Percentiles rank a stretch among this genome's conserved stretches.
These are phyloP conservation scores for Penicillium parvum DNA, from an alignment of 495 filamentous ascomycete species.

Conservation along the genomic window DNA sequence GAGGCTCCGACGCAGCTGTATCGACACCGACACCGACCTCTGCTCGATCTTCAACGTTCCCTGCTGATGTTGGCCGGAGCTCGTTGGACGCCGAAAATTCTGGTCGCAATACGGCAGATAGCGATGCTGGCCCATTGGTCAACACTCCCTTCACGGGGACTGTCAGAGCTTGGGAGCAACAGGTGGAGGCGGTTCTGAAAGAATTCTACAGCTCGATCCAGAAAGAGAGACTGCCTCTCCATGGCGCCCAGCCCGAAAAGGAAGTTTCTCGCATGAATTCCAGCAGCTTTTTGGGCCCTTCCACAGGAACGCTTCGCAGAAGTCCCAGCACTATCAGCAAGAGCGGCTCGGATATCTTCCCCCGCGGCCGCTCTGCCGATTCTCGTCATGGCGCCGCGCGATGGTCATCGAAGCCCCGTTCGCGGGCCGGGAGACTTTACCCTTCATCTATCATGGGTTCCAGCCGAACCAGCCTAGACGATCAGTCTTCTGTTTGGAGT, in stretches of 20 bases:
- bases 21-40: constrained; percentile 10
- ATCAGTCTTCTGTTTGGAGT: constrained; percentile 85
- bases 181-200: constrained; percentile 84
- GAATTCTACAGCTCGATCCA: constrained; percentile 90
- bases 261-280: constrained; percentile 38
- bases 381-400: constrained; percentile 60
- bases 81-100: constrained; percentile 22
- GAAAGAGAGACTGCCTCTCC: constrained; percentile 75
- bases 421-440: constrained; percentile 67
- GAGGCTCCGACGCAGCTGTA: constrained; percentile 9
- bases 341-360: constrained; percentile 69
- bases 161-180: constrained; percentile 78
- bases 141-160: constrained; percentile 73
- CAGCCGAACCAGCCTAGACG: constrained; percentile 89
- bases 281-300: constrained; percentile 45
- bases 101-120: constrained; percentile 28
- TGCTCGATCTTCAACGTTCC: constrained; percentile 23
- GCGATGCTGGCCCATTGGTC: constrained; percentile 59
- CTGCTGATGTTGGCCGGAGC: constrained; percentile 14
- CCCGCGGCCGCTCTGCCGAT: constrained; percentile 68
- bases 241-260: constrained; percentile 54
- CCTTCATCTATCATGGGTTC: constrained; percentile 79
- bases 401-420: constrained; percentile 83
- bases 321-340: constrained; percentile 90
- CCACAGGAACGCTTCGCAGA: constrained; percentile 62